Conservation (phyloP, 345 rosid species). For the Excoecaria cochinchinensis region DNA sequence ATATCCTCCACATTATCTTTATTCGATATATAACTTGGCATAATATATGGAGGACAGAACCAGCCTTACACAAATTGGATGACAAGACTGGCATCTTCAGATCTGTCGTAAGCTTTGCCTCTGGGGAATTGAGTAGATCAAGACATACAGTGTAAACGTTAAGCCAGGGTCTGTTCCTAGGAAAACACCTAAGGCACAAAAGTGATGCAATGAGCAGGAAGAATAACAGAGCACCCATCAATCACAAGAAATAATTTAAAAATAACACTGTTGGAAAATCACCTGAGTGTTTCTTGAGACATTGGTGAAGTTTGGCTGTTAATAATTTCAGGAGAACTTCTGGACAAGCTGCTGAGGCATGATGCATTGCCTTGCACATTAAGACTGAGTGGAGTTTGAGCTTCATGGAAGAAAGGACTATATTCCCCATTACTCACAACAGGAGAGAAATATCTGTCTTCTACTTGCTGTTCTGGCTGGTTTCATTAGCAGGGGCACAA, state of each 20-base stretch:
- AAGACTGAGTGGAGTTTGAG: slow-evolving; percentile 44
- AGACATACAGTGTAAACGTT: slow-evolving; percentile 66
- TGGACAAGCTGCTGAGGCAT: slow-evolving; percentile 39
- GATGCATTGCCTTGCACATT: slow-evolving; percentile 28
- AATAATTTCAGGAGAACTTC: slow-evolving; percentile 31
- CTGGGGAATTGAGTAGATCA: slow-evolving; percentile 60
- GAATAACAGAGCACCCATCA: slow-evolving; percentile 12
- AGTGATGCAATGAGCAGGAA: slow-evolving; percentile 22
- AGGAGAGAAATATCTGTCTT: slow-evolving; percentile 26
- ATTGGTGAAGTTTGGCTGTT: slow-evolving; percentile 32
- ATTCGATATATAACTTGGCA: slow-evolving; percentile 2
- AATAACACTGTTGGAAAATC: slow-evolving; percentile 12
- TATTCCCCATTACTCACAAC: slow-evolving; percentile 27
- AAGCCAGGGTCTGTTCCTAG: slow-evolving; percentile 56
- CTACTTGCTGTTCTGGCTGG: slow-evolving; percentile 30
- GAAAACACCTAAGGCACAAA: slow-evolving; percentile 31
- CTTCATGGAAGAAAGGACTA: slow-evolving; percentile 36
- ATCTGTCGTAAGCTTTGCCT: slow-evolving; percentile 30
- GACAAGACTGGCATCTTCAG: slow-evolving; percentile 26
- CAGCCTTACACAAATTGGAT: slow-evolving; percentile 35
- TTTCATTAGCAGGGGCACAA: slow-evolving; percentile 5
- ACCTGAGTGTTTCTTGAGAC: slow-evolving; percentile 39
- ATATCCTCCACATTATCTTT: slow-evolving; percentile 4
- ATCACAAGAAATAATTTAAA: slow-evolving; percentile 3
- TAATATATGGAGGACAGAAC: neutral